Percentiles rank a stretch among this genome's conserved stretches.
Conservation (phyloP, 148 eudicot species). For the Oxyria digyna region DNA sequence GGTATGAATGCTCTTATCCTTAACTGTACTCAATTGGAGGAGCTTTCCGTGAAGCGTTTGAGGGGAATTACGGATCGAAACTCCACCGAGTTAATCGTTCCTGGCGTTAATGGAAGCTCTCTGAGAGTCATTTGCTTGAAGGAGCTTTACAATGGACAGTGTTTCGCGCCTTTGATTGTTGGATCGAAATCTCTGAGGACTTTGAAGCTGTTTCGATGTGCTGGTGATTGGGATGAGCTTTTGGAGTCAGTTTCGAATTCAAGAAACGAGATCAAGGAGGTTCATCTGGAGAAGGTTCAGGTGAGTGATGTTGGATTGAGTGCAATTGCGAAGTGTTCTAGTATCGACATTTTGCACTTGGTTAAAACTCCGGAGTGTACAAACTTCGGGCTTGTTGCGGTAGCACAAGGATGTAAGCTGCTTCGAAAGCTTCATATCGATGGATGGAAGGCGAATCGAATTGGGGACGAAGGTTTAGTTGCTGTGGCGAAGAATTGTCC, state of each 20-base stretch:
- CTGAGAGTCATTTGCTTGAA: conserved; percentile 30
- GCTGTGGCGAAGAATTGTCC: conserved; percentile 31
- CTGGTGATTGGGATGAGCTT: conserved; percentile 40
- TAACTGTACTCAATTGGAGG: conserved; percentile 29
- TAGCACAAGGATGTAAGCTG: conserved; percentile 36
- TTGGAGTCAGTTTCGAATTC: conserved; percentile 17
- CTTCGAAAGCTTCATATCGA: conserved; percentile 45
- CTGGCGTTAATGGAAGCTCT: conserved; percentile 21
- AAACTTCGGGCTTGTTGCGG: conserved; percentile 26
- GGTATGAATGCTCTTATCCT: conserved; percentile 32
- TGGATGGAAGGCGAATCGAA: conserved; percentile 54
- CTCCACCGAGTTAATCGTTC: conserved; percentile 24
- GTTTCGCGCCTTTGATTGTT: conserved; percentile 29
- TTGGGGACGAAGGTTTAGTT: conserved; percentile 38
- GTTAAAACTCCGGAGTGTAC: conserved; percentile 47
- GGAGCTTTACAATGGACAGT: conserved; percentile 44
- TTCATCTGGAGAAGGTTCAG: conserved; percentile 48
- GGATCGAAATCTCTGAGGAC: conserved; percentile 28
- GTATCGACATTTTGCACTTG: conserved; percentile 35
- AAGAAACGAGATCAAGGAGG: conserved; percentile 19
- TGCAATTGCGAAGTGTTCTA: conserved; percentile 24
- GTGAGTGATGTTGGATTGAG: conserved; percentile 31
- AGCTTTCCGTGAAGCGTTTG: conserved; percentile 40
- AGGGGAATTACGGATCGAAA: conserved; percentile 26
- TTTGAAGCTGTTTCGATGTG: conserved; percentile 26